These are phyloP conservation scores for Globisporangium spiculum DNA, from an alignment of 352 stramenopile species.

Conservation along the genomic window DNA sequence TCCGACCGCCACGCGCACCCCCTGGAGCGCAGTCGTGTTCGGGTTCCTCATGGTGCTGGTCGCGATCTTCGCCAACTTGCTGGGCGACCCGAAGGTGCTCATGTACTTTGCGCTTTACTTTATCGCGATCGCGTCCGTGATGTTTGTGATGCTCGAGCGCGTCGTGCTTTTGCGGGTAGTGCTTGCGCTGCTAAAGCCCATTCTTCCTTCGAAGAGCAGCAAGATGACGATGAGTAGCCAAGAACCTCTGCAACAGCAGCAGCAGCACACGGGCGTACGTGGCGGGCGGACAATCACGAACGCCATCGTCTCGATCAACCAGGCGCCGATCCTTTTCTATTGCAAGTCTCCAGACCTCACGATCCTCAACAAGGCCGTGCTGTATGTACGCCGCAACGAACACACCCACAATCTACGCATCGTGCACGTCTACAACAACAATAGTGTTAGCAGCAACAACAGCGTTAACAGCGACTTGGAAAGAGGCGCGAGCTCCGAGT, in stretches of 20 bases:
- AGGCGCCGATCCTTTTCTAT: slow-evolving; percentile 83
- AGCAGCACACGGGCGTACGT: slow-evolving; percentile 35
- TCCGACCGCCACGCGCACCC: slow-evolving; percentile 56
- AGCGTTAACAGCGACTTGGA: slow-evolving; percentile 1
- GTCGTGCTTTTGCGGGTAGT: slow-evolving; percentile 33
- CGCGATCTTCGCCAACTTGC: slow-evolving; percentile 47
- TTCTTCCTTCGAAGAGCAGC: slow-evolving; percentile 31
- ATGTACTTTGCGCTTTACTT: slow-evolving; percentile 62
- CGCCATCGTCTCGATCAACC: slow-evolving; percentile 47
- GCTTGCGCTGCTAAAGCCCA: slow-evolving; percentile 31
- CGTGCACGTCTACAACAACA: slow-evolving; percentile 60
- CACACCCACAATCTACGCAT: slow-evolving; percentile 84
- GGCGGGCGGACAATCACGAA: slow-evolving; percentile 45
- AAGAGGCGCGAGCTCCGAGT: neutral
- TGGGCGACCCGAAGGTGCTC: slow-evolving; percentile 42
- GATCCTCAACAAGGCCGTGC: slow-evolving; percentile 88
- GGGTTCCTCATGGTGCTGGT: slow-evolving; percentile 43
- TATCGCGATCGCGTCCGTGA: slow-evolving; percentile 31
- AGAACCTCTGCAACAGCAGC: slow-evolving; percentile 3
- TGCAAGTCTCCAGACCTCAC: slow-evolving; percentile 84
- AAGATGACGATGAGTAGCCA: neutral
- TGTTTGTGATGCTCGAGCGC: slow-evolving; percentile 56
- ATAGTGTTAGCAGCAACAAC: neutral
- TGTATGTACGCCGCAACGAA: slow-evolving; percentile 87
- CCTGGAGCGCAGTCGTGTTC: slow-evolving; percentile 43